A percentile compares a stretch with the other conserved stretches of the same genome.
Conservation (phyloP, 345 rosid species). For the Mallotus nudiflorus region DNA sequence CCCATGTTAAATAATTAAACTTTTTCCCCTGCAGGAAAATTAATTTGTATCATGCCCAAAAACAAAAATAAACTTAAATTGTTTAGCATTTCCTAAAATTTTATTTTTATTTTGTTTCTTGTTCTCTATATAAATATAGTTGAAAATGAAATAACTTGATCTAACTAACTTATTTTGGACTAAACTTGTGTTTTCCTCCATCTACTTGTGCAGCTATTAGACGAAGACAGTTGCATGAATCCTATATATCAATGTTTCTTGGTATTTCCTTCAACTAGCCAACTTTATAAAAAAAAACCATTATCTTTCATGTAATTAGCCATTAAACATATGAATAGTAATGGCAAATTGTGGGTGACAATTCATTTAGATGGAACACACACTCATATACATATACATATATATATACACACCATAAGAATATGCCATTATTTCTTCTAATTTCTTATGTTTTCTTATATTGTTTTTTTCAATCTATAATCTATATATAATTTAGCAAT, state of each 20-base stretch:
- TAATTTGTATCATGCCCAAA: slow-evolving; percentile 9
- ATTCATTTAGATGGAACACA: too few species aligned
- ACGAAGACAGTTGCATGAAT: neutral
- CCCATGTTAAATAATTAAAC: neutral
- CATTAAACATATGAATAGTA: too few species aligned
- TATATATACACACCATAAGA: too few species aligned
- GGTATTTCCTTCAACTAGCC: neutral
- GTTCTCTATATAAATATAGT: slow-evolving; percentile 5
- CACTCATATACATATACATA: too few species aligned
- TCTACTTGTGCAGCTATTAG: neutral
- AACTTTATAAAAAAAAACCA: too few species aligned
- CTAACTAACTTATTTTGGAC: slow-evolving; percentile 19
- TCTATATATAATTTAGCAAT: too few species aligned
- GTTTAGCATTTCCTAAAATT: slow-evolving; percentile 3
- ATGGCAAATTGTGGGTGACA: too few species aligned
- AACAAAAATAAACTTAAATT: neutral
- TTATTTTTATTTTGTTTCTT: neutral
- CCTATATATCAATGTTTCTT: slow-evolving; percentile 7
- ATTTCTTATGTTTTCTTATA: too few species aligned
- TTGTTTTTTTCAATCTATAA: too few species aligned
- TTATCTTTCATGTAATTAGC: neutral
- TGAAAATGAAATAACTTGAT: neutral
- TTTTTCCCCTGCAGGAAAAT: slow-evolving; percentile 1
- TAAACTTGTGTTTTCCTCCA: slow-evolving; percentile 7
- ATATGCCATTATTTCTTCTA: too few species aligned